Evolutionary conservation across 1,284 basidiomycete genomes (phyloP).

Genomic region (Vanrija pseudolonga): DNA sequence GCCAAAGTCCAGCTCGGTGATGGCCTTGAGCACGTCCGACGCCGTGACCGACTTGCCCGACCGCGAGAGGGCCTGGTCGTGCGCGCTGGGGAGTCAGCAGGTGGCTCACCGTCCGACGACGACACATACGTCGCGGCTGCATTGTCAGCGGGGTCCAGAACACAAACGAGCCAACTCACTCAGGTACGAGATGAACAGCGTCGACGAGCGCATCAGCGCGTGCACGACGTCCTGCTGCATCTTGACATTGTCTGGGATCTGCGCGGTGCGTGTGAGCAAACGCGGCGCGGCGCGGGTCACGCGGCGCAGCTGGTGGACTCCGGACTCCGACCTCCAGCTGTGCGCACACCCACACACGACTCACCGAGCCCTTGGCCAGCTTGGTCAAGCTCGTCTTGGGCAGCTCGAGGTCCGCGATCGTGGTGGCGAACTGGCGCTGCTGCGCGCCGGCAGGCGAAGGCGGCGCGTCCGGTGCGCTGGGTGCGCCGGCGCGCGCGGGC

Average conservation of each 20-base stretch:
- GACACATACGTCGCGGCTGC: neutral
- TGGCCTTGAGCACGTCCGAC: conserved; percentile 79
- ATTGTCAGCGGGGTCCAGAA: conserved; percentile 1
- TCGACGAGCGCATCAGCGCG: conserved; percentile 76
- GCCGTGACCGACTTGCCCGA: conserved; percentile 85
- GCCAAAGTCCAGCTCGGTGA: conserved; percentile 70
- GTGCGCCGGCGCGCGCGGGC: neutral
- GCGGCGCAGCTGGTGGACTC: no score
- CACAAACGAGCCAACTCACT: conserved; percentile 54
- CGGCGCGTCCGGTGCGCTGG: neutral
- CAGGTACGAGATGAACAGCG: conserved; percentile 86
- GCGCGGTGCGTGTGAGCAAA: conserved; percentile 4
- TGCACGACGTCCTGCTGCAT: conserved; percentile 80
- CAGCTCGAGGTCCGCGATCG: conserved; percentile 77
- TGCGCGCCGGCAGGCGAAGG: conserved; percentile 25
- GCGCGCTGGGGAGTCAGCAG: conserved; percentile 58
- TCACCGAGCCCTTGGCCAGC: conserved; percentile 67
- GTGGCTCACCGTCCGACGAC: conserved; percentile 61
- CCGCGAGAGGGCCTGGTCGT: conserved; percentile 76
- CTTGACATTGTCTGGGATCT: conserved; percentile 81
- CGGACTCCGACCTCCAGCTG: neutral
- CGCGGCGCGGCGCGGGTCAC: no score
- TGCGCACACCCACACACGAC: conserved; percentile 34
- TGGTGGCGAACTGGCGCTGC: conserved; percentile 26
- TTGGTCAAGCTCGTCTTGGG: conserved; percentile 75